Base-by-base conservation (phyloP, 306 rosid species). In the Dalbergia cochinchinensis region DNA sequence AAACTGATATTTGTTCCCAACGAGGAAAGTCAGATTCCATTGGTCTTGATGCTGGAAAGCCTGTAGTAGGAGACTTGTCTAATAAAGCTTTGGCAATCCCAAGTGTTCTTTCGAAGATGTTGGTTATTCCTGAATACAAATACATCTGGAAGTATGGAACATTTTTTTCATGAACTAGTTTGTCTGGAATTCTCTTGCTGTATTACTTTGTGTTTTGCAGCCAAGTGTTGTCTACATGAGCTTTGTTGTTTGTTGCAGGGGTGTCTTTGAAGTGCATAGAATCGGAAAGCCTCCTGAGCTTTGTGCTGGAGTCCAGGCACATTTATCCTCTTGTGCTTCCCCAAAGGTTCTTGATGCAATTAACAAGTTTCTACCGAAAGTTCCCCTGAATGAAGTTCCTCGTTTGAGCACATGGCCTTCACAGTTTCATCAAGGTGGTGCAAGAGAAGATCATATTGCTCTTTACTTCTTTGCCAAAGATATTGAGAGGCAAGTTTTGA, bases 381-480 rank as follows among this genome's bases (percentile, higher is more conserved):
- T 95, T 87, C 41, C 86, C 59, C 86, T 95, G 73, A 69, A 74
- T 35, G 98, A 95, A 88, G 96, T 93, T 71, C 83, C 98, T 87
- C 99, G 99, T 69, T 13, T 78, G 72, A 89, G 96, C 84, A 81
- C 86, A 4, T 95, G 99, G 99, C 99, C 99, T n/a, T 71, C 90
- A 15, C 99, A 95, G 55, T 95, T 95, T 81, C 81, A 42, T 82
- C 91, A 84, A 45, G 83, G 71, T 71, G 98, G 98, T 64, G 89
- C 87, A 80, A 87, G 84, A 78, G 99, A 93, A 73, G 90, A 93
- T 71, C 91, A 93, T 81, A 91, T 95, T 77, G 99, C 99, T 44
- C 97, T 95, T 58, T 93, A 91, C 88, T 92, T 95, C 87, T 95
- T 95, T 87, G 98, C 99, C 78, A 87, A 83, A 78, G 98, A 95